Base-by-base conservation (phyloP, 2,329 filamentous ascomycete species). In the Penicillium freii region DNA sequence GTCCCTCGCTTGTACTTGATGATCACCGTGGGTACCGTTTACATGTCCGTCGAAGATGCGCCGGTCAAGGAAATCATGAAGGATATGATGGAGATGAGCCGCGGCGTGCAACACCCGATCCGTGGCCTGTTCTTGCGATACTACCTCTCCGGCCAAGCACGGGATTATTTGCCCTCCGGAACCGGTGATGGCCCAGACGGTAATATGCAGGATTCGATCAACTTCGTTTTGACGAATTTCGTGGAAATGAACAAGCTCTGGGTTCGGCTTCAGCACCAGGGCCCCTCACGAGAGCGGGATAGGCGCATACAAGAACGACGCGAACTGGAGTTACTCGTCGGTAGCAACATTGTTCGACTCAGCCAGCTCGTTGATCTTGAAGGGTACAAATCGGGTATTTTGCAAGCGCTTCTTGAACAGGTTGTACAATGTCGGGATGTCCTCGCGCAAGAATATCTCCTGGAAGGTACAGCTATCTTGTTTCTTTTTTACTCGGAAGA, bases 71-170 rank as follows among this genome's bases (percentile, higher is more conserved):
- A 99, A 80, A 91, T 99, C 62, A 99, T 99, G 94, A 99, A 99
- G 78, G 94, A 99, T 76, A 99, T 99, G 94, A 99, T 99, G 94
- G 94, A 99, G 77, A 99, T 99, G 94, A 97, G 92, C 77, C 86
- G 94, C 62, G 94, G 94, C 56, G 92, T 99, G 23, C 94, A 99
- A 72, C 94, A 99, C 76, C 94, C 94, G 17, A 92, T 97, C 62
- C 90, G 94, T 57, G 94, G 94, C 19, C 82, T 99, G 54, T 99
- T 99, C 74, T 79, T 99, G 69, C 87, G 94, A 71, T 99, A 99
- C 77, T 99, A 97, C 73, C 84, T 99, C 51, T 94, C 91, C 25
- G 93, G 94, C 38, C 94, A 99, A 78, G 93, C 94, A 39, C 85
- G 94, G 69, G 94, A 99, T 75, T 87, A 86, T 72, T 81, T 99